phyloP scores from a whole-genome alignment of 495 filamentous ascomycete genomes.

The Neurospora sp. region DNA sequence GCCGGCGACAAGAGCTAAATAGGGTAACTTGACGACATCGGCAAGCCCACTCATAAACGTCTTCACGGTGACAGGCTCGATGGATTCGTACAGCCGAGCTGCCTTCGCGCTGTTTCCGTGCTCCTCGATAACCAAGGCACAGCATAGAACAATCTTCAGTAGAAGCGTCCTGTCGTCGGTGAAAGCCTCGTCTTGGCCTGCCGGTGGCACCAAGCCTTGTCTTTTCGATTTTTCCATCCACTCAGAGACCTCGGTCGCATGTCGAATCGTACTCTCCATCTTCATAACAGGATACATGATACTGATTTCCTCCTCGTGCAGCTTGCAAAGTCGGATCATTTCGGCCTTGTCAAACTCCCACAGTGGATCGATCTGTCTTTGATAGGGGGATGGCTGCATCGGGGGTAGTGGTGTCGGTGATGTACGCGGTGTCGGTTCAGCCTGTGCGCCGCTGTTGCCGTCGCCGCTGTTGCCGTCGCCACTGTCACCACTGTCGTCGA shows the following conservation, averaged over 20 bases:
- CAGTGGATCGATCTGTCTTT: conserved; percentile 52
- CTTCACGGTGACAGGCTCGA: conserved; percentile 57
- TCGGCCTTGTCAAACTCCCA: conserved; percentile 64
- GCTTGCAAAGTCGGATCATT: conserved; percentile 55
- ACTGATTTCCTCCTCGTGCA: conserved; percentile 76
- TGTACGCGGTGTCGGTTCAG: conserved; percentile 42
- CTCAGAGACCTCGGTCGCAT: conserved; percentile 53
- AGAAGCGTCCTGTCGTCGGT: conserved; percentile 58
- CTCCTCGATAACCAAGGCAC: conserved; percentile 60
- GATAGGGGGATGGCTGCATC: conserved; percentile 27
- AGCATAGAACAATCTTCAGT: conserved; percentile 72
- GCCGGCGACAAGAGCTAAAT: conserved; percentile 65
- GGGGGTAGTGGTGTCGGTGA: conserved; percentile 26
- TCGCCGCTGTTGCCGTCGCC: conserved; percentile 6
- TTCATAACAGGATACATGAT: conserved; percentile 78
- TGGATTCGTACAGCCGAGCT: conserved; percentile 55
- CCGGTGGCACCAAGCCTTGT: conserved; percentile 11
- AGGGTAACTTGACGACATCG: conserved; percentile 58
- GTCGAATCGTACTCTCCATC: conserved; percentile 52
- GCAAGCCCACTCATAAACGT: conserved; percentile 55
- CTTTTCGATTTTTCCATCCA: conserved; percentile 50
- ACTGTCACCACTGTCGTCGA: conserved; percentile 40
- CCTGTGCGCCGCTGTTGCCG: conserved; percentile 24
- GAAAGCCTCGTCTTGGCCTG: conserved; percentile 46
- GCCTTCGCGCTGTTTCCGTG: conserved; percentile 67